Base-by-base conservation (phyloP, 164 flowering plant species). In the Dillenia turbinata region DNA sequence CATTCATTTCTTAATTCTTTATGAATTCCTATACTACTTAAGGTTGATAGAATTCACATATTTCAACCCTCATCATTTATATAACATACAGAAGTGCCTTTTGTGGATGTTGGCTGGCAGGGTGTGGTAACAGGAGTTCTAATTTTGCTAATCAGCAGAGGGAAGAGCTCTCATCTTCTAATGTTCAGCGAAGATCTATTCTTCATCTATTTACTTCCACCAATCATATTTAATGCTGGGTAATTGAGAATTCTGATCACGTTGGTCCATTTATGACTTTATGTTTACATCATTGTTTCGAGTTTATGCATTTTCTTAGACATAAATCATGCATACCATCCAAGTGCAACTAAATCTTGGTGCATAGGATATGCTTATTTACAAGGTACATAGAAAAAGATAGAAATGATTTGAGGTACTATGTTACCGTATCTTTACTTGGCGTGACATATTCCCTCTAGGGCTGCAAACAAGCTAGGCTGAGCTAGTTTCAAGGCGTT, bases 221-320 rank as follows among this genome's bases (percentile, higher is more conserved):
- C 88, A 7, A 87, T 87, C 17, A 85, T 87, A 47, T 85, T 87
- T 49, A 87, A 87, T 75, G 93, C 90, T 2, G 93, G 93, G 93
- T 87, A 73, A 61, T 71, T 69, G 69, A 44, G 3, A 59, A 10
- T 14, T 55, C 47, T 13, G 12, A 9, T 9, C 2, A 10, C 17
- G 5, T 7, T 47, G 33, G 19, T 46, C 64, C 26, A 49, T 61
- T 46, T 33, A 33, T 52, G 55, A 52, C 11, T 52, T 52, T 26
- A 52, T n/a, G 12, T 9, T 52, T 10, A 33, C 7, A 33, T 52
- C 11, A 6, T 15, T 15, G 17, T 15, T 9, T 52, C 6, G 22
- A n/a, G 11, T 19, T 49, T 47, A 22, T 47, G 52, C 40, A 16
- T 59, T 26, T 47, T 19, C 62, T 22, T 47, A 12, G 22, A 49